Evolutionary conservation across 2,329 filamentous ascomycete genomes (phyloP), one percentile per base, ranked within the genome.

Genomic region (Ceratocystis eucalypticola): DNA sequence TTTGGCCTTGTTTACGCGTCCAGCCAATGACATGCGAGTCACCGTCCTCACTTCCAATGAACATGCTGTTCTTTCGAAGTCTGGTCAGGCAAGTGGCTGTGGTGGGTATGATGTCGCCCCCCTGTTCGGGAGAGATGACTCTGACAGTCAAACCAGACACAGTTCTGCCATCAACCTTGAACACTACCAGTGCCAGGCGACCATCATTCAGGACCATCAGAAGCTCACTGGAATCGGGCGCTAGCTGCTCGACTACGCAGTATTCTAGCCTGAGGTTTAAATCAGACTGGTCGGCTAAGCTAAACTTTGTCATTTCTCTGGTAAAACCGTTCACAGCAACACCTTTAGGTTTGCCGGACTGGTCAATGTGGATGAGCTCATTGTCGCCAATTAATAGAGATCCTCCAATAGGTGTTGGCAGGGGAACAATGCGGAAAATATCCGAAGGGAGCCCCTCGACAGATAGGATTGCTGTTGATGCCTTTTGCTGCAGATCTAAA

Each of bases 251-350:
- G 59, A 96, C 80, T 30, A 82, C 80, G 74, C 89, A 94, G 8
- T 86, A 85, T 76, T 99, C 95, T 1, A 99, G 78, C 45, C 87
- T 88, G 68, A 97, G 77, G 17, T 83, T 83, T 57, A 97, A 79
- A 59, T 89, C 84, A 0, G 91, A 89, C 75, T 96, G 93, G 74
- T 99, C 94, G 4, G 84, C 82, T 74, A 99, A 85, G 63, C 87
- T 84, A 72, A 96, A 97, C 0, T 88, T 84, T 1, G 93, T 96
- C 69, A 85, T 84, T 69, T 89, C 84, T 74, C 87, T 90, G 3
- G 92, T 88, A 76, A 96, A 95, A 44, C 90, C 84, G 72, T 99
- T 99, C 69, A 99, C 89, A 3, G 88, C 93, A 67, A 97, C 88
- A 1, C 91, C 93, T 72, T 91, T 96, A 12, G 91, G 84, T 75